Percentiles rank a stretch among this genome's conserved stretches.
Evolutionary conservation across 371 early-diverging fungal species (phyloP).

Genomic region (Syncephalastrum racemosum): DNA sequence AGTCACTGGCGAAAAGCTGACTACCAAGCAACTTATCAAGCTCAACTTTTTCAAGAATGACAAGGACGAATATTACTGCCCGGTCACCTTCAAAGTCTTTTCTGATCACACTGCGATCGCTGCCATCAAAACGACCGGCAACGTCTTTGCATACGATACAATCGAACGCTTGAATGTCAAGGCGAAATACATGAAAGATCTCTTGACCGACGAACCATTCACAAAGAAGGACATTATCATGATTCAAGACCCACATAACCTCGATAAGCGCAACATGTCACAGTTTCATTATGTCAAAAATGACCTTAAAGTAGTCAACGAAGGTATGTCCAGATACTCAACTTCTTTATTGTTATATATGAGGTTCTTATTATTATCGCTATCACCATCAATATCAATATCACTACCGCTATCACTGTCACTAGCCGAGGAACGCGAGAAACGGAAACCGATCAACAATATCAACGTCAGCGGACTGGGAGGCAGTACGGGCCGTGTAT

Average conservation of each 20-base stretch:
- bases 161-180: conserved; percentile 87
- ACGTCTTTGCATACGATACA: conserved; percentile 88
- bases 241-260: conserved; percentile 86
- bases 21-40: conserved; percentile 69
- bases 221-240: conserved; percentile 85
- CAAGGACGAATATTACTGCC: conserved; percentile 83
- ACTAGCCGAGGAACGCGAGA: conserved; percentile 51
- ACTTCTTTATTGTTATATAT: no score
- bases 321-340: conserved; percentile 22
- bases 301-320: conserved; percentile 57
- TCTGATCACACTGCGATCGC: conserved; percentile 89
- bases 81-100: conserved; percentile 88
- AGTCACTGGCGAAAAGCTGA: conserved; percentile 81
- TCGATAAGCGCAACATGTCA: conserved; percentile 68
- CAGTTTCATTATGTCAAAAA: conserved; percentile 76
- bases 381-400: no score
- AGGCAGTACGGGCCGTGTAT: conserved; percentile 56
- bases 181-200: conserved; percentile 82
- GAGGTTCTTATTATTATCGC: no score
- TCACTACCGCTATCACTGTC: no score
- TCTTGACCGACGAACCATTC: conserved; percentile 87
- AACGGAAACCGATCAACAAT: conserved; percentile 53
- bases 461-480: conserved; percentile 67
- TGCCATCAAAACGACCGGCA: conserved; percentile 83
- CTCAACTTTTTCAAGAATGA: conserved; percentile 82